Evolutionary conservation across 768 basidiomycete genomes (phyloP), one percentile per base, ranked within the genome.

Genomic region (Lactarius hengduanensis): DNA sequence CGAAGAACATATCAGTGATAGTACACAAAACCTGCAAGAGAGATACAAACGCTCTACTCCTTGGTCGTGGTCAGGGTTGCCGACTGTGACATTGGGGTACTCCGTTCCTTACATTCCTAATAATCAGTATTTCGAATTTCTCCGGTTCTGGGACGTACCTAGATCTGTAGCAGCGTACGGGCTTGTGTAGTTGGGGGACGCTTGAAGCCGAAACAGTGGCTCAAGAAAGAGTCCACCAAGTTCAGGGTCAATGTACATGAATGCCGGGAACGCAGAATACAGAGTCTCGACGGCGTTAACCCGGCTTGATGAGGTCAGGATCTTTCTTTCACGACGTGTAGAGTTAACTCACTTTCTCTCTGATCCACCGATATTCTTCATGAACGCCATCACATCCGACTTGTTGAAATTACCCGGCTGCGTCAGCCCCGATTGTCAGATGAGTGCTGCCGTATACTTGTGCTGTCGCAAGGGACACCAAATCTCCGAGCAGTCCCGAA

Each of bases 211-310:
- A 45, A 75, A 62, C n/a, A 74, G 54, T 16, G 74, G 74, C 36
- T 66, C 60, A 13, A 75, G 65, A 10, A 72, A 58, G 28, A 50
- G 60, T 30, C 43, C 60, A 1, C 86, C 85, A 26, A 86, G 78
- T 0, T 61, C 65, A 2, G 85, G 82, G 70, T 86, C 85, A 56
- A 80, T 76, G 70, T 86, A 87, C 61, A 87, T 72, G 59, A 85
- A 75, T 2, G 81, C 73, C 10, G 79, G 86, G 73, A 82, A 86
- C 3, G 84, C 70, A 28, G 82, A 74, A 67, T 77, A 83, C 28
- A 83, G 76, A 26, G 85, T 83, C 64, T 88, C 86, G 7, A 86
- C 83, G 1, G 86, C 78, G 66, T 81, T 84, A 7, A 77, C 78
- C 32, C 66, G 60, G 34, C 53, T 68, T 18, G 22, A 57, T n/a